Conservation (phyloP, 257 asterid genomes). For the Osmanthus fragrans region DNA sequence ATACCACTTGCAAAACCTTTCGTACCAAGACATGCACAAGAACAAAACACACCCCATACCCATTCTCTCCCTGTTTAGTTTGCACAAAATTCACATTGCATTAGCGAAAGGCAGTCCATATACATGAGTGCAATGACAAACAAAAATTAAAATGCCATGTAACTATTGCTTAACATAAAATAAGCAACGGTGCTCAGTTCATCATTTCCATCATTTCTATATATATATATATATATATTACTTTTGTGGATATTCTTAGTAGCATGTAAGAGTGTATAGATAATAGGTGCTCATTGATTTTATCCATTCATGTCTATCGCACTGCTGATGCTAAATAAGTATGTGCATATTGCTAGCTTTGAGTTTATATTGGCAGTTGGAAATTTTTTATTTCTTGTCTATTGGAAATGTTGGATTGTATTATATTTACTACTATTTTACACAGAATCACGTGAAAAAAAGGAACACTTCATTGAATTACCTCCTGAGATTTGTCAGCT, state of each 20-base stretch:
- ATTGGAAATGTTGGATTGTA: slow-evolving; percentile 26
- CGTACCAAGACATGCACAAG: neutral
- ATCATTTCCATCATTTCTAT: too few species aligned
- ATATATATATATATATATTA: too few species aligned
- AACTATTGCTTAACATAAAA: too few species aligned
- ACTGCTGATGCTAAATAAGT: neutral
- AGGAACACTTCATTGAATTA: slow-evolving; percentile 84
- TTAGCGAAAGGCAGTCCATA: neutral
- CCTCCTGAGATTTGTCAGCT: slow-evolving; percentile 95
- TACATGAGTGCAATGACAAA: too few species aligned
- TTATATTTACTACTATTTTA: slow-evolving; percentile 27
- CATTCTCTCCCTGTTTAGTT: neutral
- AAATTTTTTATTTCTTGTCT: slow-evolving; percentile 18
- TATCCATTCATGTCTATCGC: neutral
- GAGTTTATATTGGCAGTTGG: slow-evolving; percentile 6
- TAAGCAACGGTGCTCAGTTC: too few species aligned
- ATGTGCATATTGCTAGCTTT: neutral
- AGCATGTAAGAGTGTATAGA: too few species aligned
- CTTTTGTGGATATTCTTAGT: too few species aligned
- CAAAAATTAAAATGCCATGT: neutral
- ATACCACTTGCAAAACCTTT: neutral
- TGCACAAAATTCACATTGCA: neutral
- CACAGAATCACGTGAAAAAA: slow-evolving; percentile 70
- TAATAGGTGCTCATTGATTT: too few species aligned
- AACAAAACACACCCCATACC: neutral